These are phyloP conservation scores for Acanthamoeba polyphaga DNA, from an alignment of 208 protist species.

Conservation along the genomic window DNA sequence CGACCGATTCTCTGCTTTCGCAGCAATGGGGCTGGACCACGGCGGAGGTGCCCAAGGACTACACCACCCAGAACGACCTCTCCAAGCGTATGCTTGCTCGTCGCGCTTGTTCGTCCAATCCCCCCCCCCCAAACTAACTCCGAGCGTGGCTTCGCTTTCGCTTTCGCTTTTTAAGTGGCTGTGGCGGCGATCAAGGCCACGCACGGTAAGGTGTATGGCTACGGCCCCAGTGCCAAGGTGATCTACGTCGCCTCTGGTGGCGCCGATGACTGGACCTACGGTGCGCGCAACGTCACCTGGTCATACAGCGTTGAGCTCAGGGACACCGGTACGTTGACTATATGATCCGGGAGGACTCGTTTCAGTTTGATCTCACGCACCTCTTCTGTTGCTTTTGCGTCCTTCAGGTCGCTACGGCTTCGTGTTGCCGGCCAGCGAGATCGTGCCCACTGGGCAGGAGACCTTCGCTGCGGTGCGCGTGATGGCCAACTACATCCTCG, in stretches of 20 bases:
- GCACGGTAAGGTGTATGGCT: background rate
- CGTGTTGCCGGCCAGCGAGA: slow-evolving; percentile 73
- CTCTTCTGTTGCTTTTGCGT: background rate
- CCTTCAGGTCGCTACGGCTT: slow-evolving; percentile 35
- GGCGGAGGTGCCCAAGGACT: background rate
- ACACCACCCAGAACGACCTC: background rate
- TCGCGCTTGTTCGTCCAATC: too few species aligned
- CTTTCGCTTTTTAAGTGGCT: background rate
- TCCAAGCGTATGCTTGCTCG: background rate
- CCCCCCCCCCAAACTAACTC: too few species aligned
- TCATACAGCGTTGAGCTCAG: slow-evolving; percentile 75
- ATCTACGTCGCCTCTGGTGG: slow-evolving; percentile 54
- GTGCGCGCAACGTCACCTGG: background rate
- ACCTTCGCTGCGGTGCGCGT: slow-evolving; percentile 42
- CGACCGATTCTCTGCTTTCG: background rate
- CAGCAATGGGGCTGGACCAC: slow-evolving; percentile 11
- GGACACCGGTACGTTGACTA: slow-evolving; percentile 13
- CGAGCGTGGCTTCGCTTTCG: background rate
- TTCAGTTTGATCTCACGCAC: background rate
- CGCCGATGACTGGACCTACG: slow-evolving; percentile 77
- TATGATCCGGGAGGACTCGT: too few species aligned
- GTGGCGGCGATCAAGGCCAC: background rate
- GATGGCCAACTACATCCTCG: background rate
- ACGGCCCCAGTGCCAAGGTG: background rate
- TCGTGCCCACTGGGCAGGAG: slow-evolving; percentile 74